Conservation (phyloP, 2,329 filamentous ascomycete genomes). For the Exserohilum rostratum region DNA sequence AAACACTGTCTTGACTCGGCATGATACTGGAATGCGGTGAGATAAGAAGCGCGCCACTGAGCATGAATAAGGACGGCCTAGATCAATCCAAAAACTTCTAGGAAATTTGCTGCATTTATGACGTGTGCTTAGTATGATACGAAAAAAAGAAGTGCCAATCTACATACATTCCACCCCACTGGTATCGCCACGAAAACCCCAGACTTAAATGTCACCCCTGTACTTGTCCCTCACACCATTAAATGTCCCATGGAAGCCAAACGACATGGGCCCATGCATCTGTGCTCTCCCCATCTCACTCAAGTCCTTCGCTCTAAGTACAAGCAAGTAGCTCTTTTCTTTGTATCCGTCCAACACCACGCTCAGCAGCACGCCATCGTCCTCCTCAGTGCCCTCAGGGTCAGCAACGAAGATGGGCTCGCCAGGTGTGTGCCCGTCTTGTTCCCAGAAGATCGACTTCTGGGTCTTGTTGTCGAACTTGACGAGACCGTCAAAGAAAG, state of each 20-base stretch:
- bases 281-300: slow-evolving; percentile 69
- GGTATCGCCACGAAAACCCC: no score
- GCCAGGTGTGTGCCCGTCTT: slow-evolving; percentile 67
- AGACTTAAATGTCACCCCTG: slow-evolving; percentile 22
- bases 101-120: no score
- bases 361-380: slow-evolving; percentile 67
- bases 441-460: slow-evolving; percentile 62
- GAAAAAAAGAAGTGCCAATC: no score
- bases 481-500: slow-evolving; percentile 66
- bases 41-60: no score
- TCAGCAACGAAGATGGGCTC: slow-evolving; percentile 71
- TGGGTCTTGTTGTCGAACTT: slow-evolving; percentile 68
- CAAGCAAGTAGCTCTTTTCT: slow-evolving; percentile 68
- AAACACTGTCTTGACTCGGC: no score
- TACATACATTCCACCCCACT: no score
- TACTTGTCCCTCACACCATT: slow-evolving; percentile 21
- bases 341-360: slow-evolving; percentile 68
- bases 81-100: no score
- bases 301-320: slow-evolving; percentile 68
- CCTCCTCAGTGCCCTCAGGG: slow-evolving; percentile 59
- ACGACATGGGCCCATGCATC: slow-evolving; percentile 63
- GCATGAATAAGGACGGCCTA: no score
- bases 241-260: slow-evolving; percentile 71
- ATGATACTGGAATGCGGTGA: no score
- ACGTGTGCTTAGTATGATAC: no score